Base-by-base conservation (phyloP, 306 rosid genomes). In the Pterocarpus macrocarpus region DNA sequence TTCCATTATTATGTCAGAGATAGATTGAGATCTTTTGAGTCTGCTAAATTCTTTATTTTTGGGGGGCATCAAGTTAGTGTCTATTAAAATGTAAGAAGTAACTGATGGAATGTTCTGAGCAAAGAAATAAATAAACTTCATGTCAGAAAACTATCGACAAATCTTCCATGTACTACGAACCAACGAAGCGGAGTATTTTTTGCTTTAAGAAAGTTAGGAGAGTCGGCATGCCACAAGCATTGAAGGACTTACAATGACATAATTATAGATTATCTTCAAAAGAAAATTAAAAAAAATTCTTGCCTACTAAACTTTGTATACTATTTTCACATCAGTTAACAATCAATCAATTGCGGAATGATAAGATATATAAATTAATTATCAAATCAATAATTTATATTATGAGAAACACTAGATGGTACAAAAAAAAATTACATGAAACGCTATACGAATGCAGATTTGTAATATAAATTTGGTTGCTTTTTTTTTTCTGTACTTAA, bases 61-160 rank as follows among this genome's bases (percentile, higher is more conserved):
- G 62, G 41, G 62, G 41, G 53, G 17, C 12, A 47, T 78, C 47
- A 12, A 5, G 47, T 43, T 43, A n/a, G 57, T 63, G 12, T 52
- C 63, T 38, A 61, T 64, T 33, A 63, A 15, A 14, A 63, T 77
- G 80, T 72, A 47, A 57, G 77, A 79, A 78, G 75, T 75, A 66
- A 66, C 72, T 73, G 17, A 49, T 78, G 76, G 83, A 83, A 83
- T 83, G 87, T 83, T 78, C 80, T 45, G 30, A 45, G 80, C 71
- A 35, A 13, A 17, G 62, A 65, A 72, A 55, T 53, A 65, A 39
- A 64, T 59, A 43, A 43, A 43, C 8, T 77, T 57, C 34, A 56
- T 72, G 83, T 55, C 80, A 78, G 80, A 56, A 73, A 38, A 59
- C 65, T 39, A 28, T 32, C 34, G 79, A 39, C 58, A 9, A 47